phyloP scores from a whole-genome alignment of 495 filamentous ascomycete genomes.

The Pseudomonodictys pantanalensis region DNA sequence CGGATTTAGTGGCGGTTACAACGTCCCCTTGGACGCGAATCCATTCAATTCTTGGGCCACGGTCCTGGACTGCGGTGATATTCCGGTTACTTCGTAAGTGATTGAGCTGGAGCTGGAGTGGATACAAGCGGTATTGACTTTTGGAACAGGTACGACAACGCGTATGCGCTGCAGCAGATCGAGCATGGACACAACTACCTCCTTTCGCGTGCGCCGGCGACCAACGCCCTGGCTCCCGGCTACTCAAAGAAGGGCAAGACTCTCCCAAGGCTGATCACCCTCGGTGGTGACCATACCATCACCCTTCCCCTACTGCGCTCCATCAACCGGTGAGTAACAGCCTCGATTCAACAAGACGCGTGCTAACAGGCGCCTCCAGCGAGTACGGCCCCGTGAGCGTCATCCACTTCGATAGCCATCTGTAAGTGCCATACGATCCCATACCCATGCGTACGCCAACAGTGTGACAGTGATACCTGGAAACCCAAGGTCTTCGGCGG shows the following conservation, averaged over 20 bases:
- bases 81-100: constrained; percentile 50
- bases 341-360: neutral
- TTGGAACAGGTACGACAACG: constrained; percentile 43
- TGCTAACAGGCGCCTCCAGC: neutral
- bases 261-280: constrained; percentile 46
- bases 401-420: constrained; percentile 47
- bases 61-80: constrained; percentile 46
- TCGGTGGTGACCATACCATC: constrained; percentile 59
- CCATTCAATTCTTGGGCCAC: constrained; percentile 46
- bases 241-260: constrained; percentile 56
- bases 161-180: constrained; percentile 45
- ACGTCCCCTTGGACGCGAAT: constrained; percentile 50
- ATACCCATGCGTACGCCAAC: neutral
- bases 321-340: constrained; percentile 35
- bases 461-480: constrained; percentile 55
- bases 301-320: constrained; percentile 56
- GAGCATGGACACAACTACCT: constrained; percentile 47
- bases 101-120: neutral
- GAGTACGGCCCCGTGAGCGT: constrained; percentile 46
- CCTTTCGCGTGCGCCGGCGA: constrained; percentile 44
- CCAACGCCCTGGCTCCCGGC: constrained; percentile 50
- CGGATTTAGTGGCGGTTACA: constrained; percentile 60
- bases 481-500: constrained; percentile 65
- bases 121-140: neutral
- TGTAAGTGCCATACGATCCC: constrained; percentile 34